Percentiles rank a stretch among this genome's conserved stretches.
These are phyloP conservation scores for Citrus sp. DNA, from an alignment of 345 rosid species.

Conservation along the genomic window DNA sequence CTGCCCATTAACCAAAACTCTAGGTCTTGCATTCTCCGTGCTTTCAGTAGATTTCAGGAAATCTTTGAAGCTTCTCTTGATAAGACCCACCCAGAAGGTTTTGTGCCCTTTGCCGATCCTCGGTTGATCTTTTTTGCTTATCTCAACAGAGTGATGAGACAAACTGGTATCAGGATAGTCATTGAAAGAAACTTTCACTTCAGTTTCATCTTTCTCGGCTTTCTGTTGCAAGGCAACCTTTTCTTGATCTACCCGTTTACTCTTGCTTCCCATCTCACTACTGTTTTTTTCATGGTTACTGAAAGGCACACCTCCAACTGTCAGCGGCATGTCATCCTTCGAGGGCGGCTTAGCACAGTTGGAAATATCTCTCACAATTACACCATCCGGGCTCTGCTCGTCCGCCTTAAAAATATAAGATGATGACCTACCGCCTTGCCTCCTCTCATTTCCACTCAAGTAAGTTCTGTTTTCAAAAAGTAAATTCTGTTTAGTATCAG, in stretches of 20 bases:
- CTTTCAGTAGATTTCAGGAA: constrained; percentile 25
- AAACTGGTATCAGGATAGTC: constrained; percentile 29
- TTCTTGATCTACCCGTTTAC: constrained; percentile 30
- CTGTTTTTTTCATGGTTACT: constrained; percentile 30
- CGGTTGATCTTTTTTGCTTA: constrained; percentile 27
- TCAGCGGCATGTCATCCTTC: constrained; percentile 19
- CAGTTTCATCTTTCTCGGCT: constrained; percentile 38
- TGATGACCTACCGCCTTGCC: constrained; percentile 16
- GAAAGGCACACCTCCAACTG: constrained; percentile 41
- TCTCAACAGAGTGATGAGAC: constrained; percentile 40
- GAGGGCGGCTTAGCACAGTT: constrained; percentile 27
- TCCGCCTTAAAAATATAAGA: constrained; percentile 25
- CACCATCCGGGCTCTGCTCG: constrained; percentile 19
- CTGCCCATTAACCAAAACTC: constrained; percentile 63
- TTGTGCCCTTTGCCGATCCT: constrained; percentile 36
- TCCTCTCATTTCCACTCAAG: constrained; percentile 11
- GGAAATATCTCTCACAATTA: constrained; percentile 15
- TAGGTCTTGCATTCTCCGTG: constrained; percentile 24
- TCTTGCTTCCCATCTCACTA: constrained; percentile 29
- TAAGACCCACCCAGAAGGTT: constrained; percentile 35
- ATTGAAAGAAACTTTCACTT: constrained; percentile 40
- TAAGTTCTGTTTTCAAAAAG: constrained; percentile 19
- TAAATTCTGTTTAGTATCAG: constrained; percentile 9
- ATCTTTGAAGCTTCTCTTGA: constrained; percentile 32
- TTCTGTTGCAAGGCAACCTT: constrained; percentile 33